Evolutionary conservation across 768 basidiomycete genomes (phyloP), one percentile per base, ranked within the genome.

Genomic region (Termitomyces sp.): DNA sequence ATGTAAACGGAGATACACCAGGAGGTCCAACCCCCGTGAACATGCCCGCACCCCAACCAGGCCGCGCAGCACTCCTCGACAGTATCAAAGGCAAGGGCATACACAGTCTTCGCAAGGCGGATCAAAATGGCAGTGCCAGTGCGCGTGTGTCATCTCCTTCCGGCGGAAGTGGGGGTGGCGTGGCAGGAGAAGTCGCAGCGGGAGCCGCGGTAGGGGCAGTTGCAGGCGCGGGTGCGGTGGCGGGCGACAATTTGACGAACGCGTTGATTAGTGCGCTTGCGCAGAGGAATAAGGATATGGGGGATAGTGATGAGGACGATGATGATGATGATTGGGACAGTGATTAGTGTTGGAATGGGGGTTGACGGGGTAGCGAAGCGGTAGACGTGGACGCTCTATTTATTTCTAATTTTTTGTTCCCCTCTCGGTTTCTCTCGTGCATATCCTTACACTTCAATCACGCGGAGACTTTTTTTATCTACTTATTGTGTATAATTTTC

Each of bases 241-340:
- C 77, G 15, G 91, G 88, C 11, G 88, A 81, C 0, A 88, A 95
- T 72, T 70, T 96, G 59, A 93, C 93, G 24, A 54, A 39, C 30
- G 49, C 93, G 8, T 75, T 97, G 48, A 95, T 93, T 6, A 89
- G 85, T 51, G 94, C 94, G 1, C 72, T 98, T 61, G 74, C 87
- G 65, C 84, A 88, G 69, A 76, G 95, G 64, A 96, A 91, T 69
- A 93, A 90, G 75, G 88, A 91, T 67, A 50, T 50, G 49, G 49
- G 49, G 12, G 49, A 50, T 50, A 50, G 49, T 22, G 49, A 50
- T 22, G 49, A 50, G 33, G 49, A 50, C 0, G 75, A 96, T 64
- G 93, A 90, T 7, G 49, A 50, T 22, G 2, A 87, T 24, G 85
- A 87, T 44, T 86, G 85, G 58, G 89, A 88, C 69, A 82, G 79